A percentile compares a stretch with the other conserved stretches of the same genome.
Evolutionary conservation across 306 rosid species (phyloP).

Genomic region (Ammopiptanthus mongolicus): DNA sequence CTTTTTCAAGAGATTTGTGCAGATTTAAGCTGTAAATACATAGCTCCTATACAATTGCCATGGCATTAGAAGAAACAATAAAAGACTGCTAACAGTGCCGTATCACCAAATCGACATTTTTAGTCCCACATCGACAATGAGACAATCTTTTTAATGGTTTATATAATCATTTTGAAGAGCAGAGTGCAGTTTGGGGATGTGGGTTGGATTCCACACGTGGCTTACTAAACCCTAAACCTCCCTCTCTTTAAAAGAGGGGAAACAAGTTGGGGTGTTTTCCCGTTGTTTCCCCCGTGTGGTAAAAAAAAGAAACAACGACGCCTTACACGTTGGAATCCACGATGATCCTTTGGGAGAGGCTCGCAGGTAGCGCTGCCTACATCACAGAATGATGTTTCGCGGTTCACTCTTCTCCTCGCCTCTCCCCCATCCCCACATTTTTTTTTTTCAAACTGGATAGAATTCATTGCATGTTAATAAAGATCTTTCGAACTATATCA

Average conservation of each 20-base stretch:
- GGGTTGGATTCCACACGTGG: background rate
- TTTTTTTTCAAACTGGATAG: too few species aligned
- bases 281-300: background rate
- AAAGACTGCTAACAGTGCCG: background rate
- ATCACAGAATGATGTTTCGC: background rate
- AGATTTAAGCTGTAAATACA: background rate
- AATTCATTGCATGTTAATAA: too few species aligned
- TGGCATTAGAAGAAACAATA: background rate
- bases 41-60: background rate
- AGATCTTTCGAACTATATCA: too few species aligned
- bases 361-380: constrained; percentile 8
- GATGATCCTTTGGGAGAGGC: background rate
- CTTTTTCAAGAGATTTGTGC: constrained; percentile 4
- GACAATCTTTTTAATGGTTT: background rate
- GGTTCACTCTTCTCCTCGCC: constrained; percentile 8
- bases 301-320: background rate
- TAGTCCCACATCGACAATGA: background rate
- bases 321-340: background rate
- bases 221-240: background rate
- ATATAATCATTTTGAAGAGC: background rate
- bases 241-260: background rate
- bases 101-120: background rate
- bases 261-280: background rate
- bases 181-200: background rate
- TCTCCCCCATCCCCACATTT: background rate